These are phyloP conservation scores for Arabidopsis lyrata DNA, from an alignment of 441 rosid species.

Conservation along the genomic window DNA sequence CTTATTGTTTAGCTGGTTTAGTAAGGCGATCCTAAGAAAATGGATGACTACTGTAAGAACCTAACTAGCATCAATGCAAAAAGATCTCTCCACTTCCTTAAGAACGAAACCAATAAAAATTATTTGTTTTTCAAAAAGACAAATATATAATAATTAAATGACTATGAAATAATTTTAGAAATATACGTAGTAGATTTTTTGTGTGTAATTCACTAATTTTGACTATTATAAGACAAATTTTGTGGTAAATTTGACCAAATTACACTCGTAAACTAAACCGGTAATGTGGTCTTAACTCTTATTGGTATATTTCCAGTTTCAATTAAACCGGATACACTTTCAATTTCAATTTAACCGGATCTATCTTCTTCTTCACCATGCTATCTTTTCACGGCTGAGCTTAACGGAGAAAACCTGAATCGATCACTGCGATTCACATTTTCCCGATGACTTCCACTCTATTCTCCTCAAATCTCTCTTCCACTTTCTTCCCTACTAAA, in stretches of 20 bases:
- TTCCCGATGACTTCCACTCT: slow-evolving; percentile 26
- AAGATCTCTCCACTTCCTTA: too few relatives aligned
- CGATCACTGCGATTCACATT: background rate
- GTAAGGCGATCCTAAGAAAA: too few relatives aligned
- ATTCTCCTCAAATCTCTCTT: slow-evolving; percentile 26
- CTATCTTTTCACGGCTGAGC: slow-evolving; percentile 34
- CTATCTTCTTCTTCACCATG: slow-evolving; percentile 25
- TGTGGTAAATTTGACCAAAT: background rate
- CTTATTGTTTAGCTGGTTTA: too few relatives aligned
- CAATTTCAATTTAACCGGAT: background rate
- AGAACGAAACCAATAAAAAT: too few relatives aligned
- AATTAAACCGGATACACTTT: background rate
- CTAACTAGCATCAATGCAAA: too few relatives aligned
- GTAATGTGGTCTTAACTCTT: background rate
- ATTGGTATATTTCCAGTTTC: background rate
- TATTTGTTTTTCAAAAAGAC: too few relatives aligned
- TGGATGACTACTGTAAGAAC: too few relatives aligned
- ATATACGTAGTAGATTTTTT: too few relatives aligned
- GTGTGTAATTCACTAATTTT: too few relatives aligned
- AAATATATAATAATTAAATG: too few relatives aligned
- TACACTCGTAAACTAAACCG: background rate
- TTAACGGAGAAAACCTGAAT: slow-evolving; percentile 22
- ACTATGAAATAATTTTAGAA: too few relatives aligned
- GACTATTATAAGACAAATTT: too few relatives aligned
- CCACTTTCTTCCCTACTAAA: background rate